Conservation (phyloP, 73 alveolate species). For the Paramecium bursaria region DNA sequence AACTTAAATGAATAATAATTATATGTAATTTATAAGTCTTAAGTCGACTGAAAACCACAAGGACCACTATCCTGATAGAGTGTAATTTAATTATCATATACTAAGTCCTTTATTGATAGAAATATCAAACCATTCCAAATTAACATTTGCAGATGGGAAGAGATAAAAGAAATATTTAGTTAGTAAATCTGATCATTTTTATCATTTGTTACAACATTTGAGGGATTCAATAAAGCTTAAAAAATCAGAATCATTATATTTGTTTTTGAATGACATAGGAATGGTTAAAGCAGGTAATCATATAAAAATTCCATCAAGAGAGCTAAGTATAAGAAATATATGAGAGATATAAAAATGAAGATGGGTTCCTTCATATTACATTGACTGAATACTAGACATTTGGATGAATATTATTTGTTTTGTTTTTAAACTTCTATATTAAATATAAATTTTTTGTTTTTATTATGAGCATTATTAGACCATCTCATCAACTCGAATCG, state of each 20-base stretch:
- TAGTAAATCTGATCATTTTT: constrained; percentile 50
- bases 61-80: no score
- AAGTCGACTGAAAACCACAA: no score
- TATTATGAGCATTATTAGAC: no score
- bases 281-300: constrained; percentile 44
- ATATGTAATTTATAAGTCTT: no score
- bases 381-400: constrained; percentile 31
- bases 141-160: constrained; percentile 18
- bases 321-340: constrained; percentile 24
- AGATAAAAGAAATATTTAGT: constrained; percentile 38
- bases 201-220: constrained; percentile 16
- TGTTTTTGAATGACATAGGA: constrained; percentile 27
- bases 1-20: no score
- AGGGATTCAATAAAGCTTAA: constrained; percentile 18
- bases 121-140: constrained; percentile 2
- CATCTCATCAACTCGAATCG: no score
- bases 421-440: no score
- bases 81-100: no score
- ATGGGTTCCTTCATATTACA: constrained; percentile 15
- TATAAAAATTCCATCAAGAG: not conserved
- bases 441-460: no score
- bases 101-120: constrained; percentile 33
- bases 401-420: no score
- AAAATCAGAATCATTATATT: constrained; percentile 8
- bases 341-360: not conserved